Conservation (phyloP, 768 basidiomycete genomes). For the Saitozyma sp. region DNA sequence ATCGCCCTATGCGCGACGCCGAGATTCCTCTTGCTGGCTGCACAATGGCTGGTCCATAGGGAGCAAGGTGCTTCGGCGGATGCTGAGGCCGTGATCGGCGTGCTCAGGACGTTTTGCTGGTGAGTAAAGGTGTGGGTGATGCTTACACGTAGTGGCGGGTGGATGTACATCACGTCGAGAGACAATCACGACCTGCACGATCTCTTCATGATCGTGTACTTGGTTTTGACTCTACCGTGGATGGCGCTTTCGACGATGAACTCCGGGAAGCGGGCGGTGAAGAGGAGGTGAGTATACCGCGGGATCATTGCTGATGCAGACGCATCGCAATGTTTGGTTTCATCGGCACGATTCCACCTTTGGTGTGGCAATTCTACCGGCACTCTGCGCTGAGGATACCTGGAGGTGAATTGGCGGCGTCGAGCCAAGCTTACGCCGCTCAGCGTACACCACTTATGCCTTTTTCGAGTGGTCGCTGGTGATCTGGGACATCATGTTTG, state of each 20-base stretch:
- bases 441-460: conserved; percentile 81
- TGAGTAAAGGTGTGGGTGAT: conserved; percentile 10
- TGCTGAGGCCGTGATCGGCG: conserved; percentile 63
- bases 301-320: conserved; percentile 51
- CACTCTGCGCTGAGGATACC: conserved; percentile 78
- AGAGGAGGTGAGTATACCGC: not conserved
- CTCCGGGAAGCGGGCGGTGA: conserved; percentile 53
- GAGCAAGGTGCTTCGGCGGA: conserved; percentile 45
- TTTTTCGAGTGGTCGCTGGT: conserved; percentile 76
- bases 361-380: conserved; percentile 80
- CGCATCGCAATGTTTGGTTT: conserved; percentile 64
- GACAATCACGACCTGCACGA: conserved; percentile 83
- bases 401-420: conserved; percentile 61
- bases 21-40: conserved; percentile 57
- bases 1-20: conserved; percentile 85
- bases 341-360: conserved; percentile 67
- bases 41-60: conserved; percentile 45
- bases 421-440: conserved; percentile 3
- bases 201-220: conserved; percentile 81
- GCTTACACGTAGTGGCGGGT: conserved; percentile 62
- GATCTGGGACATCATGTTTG: conserved; percentile 47
- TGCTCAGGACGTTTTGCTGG: conserved; percentile 74
- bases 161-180: conserved; percentile 81
- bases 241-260: conserved; percentile 71
- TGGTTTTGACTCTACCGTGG: conserved; percentile 82